These are phyloP conservation scores for Eucalyptus paniculata DNA, from an alignment of 345 rosid species.

Conservation along the genomic window DNA sequence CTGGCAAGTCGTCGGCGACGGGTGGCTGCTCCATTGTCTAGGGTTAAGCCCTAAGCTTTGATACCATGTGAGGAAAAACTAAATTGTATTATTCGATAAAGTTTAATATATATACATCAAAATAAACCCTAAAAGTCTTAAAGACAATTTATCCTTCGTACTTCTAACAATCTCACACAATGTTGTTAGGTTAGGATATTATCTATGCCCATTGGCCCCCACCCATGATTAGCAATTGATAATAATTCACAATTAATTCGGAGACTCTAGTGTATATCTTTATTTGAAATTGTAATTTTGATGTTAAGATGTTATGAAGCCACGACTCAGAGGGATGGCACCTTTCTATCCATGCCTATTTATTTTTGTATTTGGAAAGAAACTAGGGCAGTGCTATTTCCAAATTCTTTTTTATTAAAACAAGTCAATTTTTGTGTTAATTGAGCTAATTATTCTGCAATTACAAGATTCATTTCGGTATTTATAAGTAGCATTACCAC, in stretches of 20 bases:
- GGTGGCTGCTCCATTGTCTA: no score
- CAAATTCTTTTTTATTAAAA: not conserved
- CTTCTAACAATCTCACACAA: not conserved
- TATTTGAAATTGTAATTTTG: not conserved
- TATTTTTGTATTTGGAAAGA: not conserved
- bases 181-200: not conserved
- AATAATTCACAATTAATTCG: not conserved
- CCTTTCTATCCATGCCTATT: not conserved
- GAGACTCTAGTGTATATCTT: not conserved
- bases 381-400: not conserved
- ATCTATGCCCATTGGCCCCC: not conserved
- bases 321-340: not conserved
- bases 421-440: not conserved
- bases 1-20: accelerated
- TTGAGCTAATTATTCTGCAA: not conserved
- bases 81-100: no score
- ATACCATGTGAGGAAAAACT: no score
- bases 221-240: not conserved
- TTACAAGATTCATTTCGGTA: not conserved
- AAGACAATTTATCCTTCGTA: no score
- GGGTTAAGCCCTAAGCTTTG: no score
- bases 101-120: no score
- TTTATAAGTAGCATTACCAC: not conserved
- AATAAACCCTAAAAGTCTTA: no score
- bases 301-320: not conserved